Conservation (phyloP, 2,329 filamentous ascomycete genomes). For the Clonostachys sp. region DNA sequence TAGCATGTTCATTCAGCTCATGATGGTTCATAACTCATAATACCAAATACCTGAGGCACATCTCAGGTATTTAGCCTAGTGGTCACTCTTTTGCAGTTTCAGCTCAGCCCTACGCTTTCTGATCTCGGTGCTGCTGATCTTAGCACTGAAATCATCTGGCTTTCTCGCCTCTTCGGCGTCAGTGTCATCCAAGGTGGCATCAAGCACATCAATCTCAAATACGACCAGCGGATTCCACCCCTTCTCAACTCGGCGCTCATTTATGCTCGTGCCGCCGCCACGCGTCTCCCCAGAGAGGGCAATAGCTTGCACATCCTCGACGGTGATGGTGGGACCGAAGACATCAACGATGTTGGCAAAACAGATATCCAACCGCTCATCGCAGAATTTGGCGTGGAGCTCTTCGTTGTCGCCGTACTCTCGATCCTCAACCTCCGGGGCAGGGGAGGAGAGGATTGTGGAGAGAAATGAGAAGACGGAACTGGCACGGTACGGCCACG, state of each 20-base stretch:
- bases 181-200: slow-evolving; percentile 46
- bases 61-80: too few relatives aligned
- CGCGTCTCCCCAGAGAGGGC: slow-evolving; percentile 87
- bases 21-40: too few relatives aligned
- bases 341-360: slow-evolving; percentile 84
- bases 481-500: slow-evolving; percentile 71
- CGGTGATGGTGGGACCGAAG: slow-evolving; percentile 85
- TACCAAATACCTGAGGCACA: too few relatives aligned
- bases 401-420: slow-evolving; percentile 12
- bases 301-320: slow-evolving; percentile 72
- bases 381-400: slow-evolving; percentile 47
- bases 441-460: slow-evolving; percentile 23
- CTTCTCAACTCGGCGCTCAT: slow-evolving; percentile 70
- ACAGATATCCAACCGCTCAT: slow-evolving; percentile 60
- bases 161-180: slow-evolving; percentile 33
- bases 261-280: slow-evolving; percentile 78
- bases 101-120: slow-evolving; percentile 40
- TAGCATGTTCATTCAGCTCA: too few relatives aligned
- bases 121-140: slow-evolving; percentile 91
- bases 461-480: slow-evolving; percentile 70
- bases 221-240: slow-evolving; percentile 74
- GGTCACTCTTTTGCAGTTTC: background rate
- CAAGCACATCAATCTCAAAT: slow-evolving; percentile 86
- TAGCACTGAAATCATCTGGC: slow-evolving; percentile 65
- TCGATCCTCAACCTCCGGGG: background rate